Percentiles rank a stretch among this genome's conserved stretches.
Evolutionary conservation across 768 basidiomycete species (phyloP).

Genomic region (Daedaleopsis nitida): DNA sequence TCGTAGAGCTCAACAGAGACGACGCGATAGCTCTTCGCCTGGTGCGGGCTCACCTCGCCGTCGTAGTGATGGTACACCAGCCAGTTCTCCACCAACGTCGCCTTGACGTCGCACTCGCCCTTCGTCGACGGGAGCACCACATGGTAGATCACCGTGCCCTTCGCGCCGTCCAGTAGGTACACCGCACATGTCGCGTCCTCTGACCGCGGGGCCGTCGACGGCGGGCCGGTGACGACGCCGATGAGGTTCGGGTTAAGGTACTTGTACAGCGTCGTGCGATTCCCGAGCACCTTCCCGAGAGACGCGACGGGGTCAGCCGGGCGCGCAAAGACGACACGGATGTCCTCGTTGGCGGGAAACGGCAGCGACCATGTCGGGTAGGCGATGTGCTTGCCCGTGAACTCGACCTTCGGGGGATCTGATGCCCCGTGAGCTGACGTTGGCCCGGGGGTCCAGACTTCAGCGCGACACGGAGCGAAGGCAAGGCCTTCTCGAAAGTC

Average conservation of each 20-base stretch:
- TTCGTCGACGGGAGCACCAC: conserved; percentile 50
- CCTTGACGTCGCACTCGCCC: conserved; percentile 64
- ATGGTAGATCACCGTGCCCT: conserved; percentile 76
- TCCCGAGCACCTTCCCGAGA: conserved; percentile 81
- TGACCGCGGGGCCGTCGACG: conserved; percentile 20
- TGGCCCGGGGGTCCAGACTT: conserved; percentile 44
- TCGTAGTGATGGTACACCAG: conserved; percentile 87
- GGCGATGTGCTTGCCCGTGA: conserved; percentile 50
- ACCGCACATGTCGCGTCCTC: conserved; percentile 51
- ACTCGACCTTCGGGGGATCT: conserved; percentile 44
- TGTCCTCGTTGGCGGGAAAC: conserved; percentile 56
- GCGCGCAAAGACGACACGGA: conserved; percentile 54
- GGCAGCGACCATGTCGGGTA: conserved; percentile 68
- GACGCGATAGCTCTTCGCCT: conserved; percentile 69
- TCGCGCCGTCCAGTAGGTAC: conserved; percentile 77
- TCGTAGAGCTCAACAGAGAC: conserved; percentile 92
- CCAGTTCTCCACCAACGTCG: conserved; percentile 86
- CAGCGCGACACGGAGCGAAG: conserved; percentile 58
- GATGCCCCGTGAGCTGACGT: conserved; percentile 59
- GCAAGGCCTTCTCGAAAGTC: conserved; percentile 46
- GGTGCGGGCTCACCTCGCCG: conserved; percentile 45
- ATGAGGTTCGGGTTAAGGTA: conserved; percentile 86
- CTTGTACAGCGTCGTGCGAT: conserved; percentile 90
- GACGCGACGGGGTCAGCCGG: conserved; percentile 63
- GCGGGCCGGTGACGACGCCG: conserved; percentile 58